Evolutionary conservation across 2,329 filamentous ascomycete species (phyloP).

Genomic region (Myriosclerotinia duriaeana): DNA sequence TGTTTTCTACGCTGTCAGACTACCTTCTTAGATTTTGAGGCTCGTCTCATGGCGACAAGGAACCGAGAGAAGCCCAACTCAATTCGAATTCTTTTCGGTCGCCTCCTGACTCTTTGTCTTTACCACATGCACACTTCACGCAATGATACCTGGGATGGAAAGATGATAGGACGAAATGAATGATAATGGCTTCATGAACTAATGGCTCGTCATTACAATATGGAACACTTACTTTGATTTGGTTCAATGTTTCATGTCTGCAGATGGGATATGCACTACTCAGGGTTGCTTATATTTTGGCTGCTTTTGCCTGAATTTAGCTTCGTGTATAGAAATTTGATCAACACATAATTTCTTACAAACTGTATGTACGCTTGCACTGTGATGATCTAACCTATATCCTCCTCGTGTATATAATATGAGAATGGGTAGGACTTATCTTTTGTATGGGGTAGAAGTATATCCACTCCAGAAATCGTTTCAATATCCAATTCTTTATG

Average conservation of each 20-base stretch:
- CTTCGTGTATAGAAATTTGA: constrained; percentile 2
- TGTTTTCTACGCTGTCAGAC: constrained; percentile 60
- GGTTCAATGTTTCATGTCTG: neutral
- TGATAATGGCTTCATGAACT: neutral
- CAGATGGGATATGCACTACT: neutral
- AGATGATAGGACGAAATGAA: neutral
- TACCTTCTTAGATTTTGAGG: constrained; percentile 42
- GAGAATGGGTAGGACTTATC: neutral
- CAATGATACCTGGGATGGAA: neutral
- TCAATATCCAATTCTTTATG: too few species aligned
- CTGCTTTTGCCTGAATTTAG: neutral
- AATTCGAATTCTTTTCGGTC: neutral
- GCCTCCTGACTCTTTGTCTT: neutral
- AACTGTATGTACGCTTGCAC: neutral
- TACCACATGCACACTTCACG: neutral
- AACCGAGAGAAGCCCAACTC: neutral
- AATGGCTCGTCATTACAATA: neutral
- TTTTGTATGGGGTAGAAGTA: neutral
- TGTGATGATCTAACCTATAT: neutral
- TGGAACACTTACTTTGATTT: constrained; percentile 5
- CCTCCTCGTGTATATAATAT: neutral
- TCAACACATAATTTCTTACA: neutral
- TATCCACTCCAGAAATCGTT: too few species aligned
- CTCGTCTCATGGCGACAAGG: neutral
- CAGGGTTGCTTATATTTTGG: neutral